Percentiles rank a stretch among this genome's conserved stretches.
Conservation (phyloP, 345 rosid genomes). For the Crucihimalaya himalaica region DNA sequence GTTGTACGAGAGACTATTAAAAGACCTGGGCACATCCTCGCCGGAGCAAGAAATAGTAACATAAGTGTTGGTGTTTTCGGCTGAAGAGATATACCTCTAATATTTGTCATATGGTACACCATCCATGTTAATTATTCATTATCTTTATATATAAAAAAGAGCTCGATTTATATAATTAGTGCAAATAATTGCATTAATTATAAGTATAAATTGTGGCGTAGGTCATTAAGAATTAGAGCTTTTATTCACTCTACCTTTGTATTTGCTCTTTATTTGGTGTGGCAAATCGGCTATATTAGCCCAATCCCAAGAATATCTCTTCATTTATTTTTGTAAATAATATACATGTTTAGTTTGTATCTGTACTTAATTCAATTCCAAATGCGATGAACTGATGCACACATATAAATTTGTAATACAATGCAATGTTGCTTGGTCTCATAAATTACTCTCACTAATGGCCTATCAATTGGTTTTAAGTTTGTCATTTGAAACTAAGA, state of each 20-base stretch:
- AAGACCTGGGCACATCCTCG: slow-evolving; percentile 59
- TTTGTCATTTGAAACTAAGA: too few species aligned
- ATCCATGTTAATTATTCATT: slow-evolving; percentile 17
- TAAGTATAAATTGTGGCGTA: slow-evolving; percentile 5
- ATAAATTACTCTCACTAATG: background rate
- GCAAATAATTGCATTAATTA: slow-evolving; percentile 13
- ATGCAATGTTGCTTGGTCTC: background rate
- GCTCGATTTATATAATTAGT: slow-evolving; percentile 19
- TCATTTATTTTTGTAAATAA: slow-evolving; percentile 4
- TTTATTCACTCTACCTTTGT: slow-evolving; percentile 9
- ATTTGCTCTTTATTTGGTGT: slow-evolving; percentile 12
- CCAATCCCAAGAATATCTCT: slow-evolving; percentile 4
- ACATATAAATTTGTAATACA: background rate
- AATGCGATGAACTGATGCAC: background rate
- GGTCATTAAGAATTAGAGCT: background rate
- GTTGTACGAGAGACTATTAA: slow-evolving; percentile 73
- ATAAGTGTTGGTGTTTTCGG: slow-evolving; percentile 27
- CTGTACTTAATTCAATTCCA: slow-evolving; percentile 1
- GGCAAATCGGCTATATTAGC: slow-evolving; percentile 5
- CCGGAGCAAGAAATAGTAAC: slow-evolving; percentile 39
- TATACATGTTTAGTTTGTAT: background rate
- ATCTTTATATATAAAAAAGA: background rate
- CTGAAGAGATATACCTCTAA: slow-evolving; percentile 19
- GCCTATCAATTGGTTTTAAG: too few species aligned
- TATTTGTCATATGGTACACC: slow-evolving; percentile 12